phyloP scores from a whole-genome alignment of 2,329 filamentous ascomycete genomes.

The Cladosporium sp. region DNA sequence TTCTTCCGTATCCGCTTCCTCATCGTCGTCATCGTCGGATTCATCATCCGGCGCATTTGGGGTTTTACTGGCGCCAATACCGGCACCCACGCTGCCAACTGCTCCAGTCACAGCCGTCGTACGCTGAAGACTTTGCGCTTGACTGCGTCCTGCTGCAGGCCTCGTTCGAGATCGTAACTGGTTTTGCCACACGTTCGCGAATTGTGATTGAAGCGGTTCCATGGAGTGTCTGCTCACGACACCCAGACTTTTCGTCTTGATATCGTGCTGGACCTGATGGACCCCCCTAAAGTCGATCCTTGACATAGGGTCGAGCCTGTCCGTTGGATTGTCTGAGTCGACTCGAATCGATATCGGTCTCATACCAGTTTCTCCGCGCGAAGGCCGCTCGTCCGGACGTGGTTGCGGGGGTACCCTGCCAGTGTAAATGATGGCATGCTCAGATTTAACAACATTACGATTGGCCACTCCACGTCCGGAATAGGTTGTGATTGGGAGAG shows the following conservation, averaged over 20 bases:
- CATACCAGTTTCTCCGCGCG: constrained; percentile 21
- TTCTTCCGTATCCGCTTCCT: neutral
- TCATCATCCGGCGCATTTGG: neutral
- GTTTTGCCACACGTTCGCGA: neutral
- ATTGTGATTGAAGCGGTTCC: neutral
- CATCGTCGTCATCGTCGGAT: neutral
- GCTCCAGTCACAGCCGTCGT: no score
- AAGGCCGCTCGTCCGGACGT: constrained; percentile 1
- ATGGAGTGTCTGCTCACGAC: neutral
- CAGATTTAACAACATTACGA: constrained; percentile 15
- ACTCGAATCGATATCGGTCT: constrained; percentile 24
- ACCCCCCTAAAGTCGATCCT: constrained; percentile 23
- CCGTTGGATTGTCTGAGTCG: constrained; percentile 12
- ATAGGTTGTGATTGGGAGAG: constrained; percentile 30
- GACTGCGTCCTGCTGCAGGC: no score
- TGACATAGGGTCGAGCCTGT: constrained; percentile 19
- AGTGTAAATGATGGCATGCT: constrained; percentile 30
- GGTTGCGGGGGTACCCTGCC: neutral
- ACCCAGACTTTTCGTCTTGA: neutral
- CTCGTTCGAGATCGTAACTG: neutral
- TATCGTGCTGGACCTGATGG: constrained; percentile 28
- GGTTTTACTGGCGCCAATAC: no score
- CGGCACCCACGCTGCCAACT: no score
- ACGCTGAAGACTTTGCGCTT: no score
- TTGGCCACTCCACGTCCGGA: constrained; percentile 26